Base-by-base conservation (phyloP, 305 asterid species). In the Fraxinus velutina region DNA sequence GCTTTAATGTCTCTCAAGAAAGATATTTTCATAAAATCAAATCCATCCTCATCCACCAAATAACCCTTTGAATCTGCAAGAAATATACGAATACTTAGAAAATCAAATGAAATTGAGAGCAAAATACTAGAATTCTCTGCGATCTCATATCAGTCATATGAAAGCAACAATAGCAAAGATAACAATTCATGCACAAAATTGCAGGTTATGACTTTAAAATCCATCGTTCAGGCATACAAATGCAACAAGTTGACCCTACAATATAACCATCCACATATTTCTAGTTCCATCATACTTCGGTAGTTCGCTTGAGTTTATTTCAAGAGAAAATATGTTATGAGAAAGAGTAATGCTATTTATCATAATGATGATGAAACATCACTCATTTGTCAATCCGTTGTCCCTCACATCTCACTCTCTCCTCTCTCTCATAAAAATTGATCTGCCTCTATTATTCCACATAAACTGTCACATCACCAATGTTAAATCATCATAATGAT, bases 31-130 rank as follows among this genome's bases (percentile, higher is more conserved):
- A 91, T 88, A 90, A 89, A 94, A 89, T 96, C 99, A 85, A 96
- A 93, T 55, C 99, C 99, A 76, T 96, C 99, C 85, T 96, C 99
- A 78, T 96, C 99, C 88, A 94, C 95, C 89, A 96, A 89, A 84
- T 94, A 96, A 87, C 99, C 99, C 85, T 90, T 96, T 13, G 98
- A 90, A 88, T 96, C 99, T 96, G 93, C 84, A 79, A 81, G 75
- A 73, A 68, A 77, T 47, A 84, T 83, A 75, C 77, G 80, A 80
- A 39, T 62, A 83, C 80, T 73, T 64, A 84, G 68, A 64, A 76
- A 84, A 82, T 83, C 57, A 81, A 76, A 37, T 8, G 78, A 15
- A 8, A 15, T 50, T 9, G 55, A 57, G 37, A 52, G 73, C 50
- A 22, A 74, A 4, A 76, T 15, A 79, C 50, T 6, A 36, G 32